phyloP scores from a whole-genome alignment of 2,329 filamentous ascomycete genomes.

The Rutstroemia sp. region DNA sequence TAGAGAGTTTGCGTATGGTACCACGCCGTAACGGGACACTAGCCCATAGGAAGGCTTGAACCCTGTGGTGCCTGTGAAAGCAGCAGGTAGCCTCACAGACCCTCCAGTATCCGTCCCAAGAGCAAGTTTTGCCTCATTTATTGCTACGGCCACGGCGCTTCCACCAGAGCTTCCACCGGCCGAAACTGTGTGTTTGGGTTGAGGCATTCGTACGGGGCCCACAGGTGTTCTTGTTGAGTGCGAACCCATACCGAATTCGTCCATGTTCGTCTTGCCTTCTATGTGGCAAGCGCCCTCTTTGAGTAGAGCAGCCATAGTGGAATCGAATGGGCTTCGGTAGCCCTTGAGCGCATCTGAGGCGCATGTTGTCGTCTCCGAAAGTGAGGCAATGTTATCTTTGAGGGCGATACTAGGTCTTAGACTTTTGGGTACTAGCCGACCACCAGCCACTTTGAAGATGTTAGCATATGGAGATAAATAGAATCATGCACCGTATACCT shows the following conservation, averaged over 20 bases:
- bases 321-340: slow-evolving; percentile 71
- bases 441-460: no score
- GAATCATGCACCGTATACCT: no score
- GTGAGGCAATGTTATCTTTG: slow-evolving; percentile 72
- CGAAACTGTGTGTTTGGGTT: slow-evolving; percentile 36
- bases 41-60: slow-evolving; percentile 69
- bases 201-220: slow-evolving; percentile 47
- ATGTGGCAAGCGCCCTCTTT: slow-evolving; percentile 50
- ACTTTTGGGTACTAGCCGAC: neutral
- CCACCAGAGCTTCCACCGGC: slow-evolving; percentile 90
- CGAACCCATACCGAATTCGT: slow-evolving; percentile 94
- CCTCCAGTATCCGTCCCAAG: slow-evolving; percentile 86
- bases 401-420: slow-evolving; percentile 35
- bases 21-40: slow-evolving; percentile 60
- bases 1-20: slow-evolving; percentile 67
- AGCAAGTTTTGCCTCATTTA: slow-evolving; percentile 51
- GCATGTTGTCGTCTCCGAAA: slow-evolving; percentile 67
- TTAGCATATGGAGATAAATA: no score
- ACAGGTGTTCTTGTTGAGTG: slow-evolving; percentile 64
- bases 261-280: slow-evolving; percentile 83
- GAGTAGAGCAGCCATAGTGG: slow-evolving; percentile 69
- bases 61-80: slow-evolving; percentile 60
- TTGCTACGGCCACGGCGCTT: slow-evolving; percentile 76
- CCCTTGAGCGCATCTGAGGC: slow-evolving; percentile 66
- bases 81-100: slow-evolving; percentile 61